Evolutionary conservation across 2,329 filamentous ascomycete genomes (phyloP).

Genomic region (Thelonectria olida): DNA sequence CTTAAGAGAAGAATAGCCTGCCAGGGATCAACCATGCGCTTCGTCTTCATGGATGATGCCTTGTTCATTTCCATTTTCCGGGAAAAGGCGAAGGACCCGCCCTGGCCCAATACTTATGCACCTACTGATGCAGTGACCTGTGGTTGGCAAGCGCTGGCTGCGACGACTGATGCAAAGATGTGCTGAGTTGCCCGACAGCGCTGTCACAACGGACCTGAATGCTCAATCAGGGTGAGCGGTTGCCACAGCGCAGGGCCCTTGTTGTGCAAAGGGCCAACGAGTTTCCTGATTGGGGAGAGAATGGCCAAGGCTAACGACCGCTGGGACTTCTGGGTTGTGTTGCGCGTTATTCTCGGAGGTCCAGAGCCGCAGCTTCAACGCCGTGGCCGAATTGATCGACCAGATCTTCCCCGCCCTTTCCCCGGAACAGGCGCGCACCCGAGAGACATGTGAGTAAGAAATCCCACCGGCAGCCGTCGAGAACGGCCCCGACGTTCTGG

Average conservation of each 20-base stretch:
- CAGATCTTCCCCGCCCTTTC: conserved; percentile 40
- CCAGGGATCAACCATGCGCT: conserved; percentile 17
- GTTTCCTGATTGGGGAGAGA: conserved; percentile 24
- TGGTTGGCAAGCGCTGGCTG: conserved; percentile 1
- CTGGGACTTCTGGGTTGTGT: conserved; percentile 3
- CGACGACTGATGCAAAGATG: not conserved
- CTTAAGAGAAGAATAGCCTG: conserved; percentile 5
- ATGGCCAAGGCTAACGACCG: not conserved
- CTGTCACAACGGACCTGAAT: not conserved
- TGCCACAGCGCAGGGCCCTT: conserved; percentile 23
- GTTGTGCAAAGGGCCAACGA: conserved; percentile 16
- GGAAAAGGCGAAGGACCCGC: conserved; percentile 3
- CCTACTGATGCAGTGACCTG: conserved; percentile 2
- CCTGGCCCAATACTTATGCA: not conserved
- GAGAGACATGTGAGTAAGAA: conserved; percentile 25
- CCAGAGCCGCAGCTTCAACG: conserved; percentile 34
- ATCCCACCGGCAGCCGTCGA: conserved; percentile 2
- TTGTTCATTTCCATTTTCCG: not conserved
- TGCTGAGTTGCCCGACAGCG: conserved; percentile 2
- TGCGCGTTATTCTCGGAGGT: conserved; percentile 19
- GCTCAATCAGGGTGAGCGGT: conserved; percentile 30
- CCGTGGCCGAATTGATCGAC: conserved; percentile 35
- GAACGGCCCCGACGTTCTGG: conserved; percentile 9
- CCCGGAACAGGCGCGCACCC: conserved; percentile 33
- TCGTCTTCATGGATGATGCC: conserved; percentile 2